These are phyloP conservation scores for Dichomitus squalens DNA, from an alignment of 1,284 basidiomycete genomes.

Conservation along the genomic window DNA sequence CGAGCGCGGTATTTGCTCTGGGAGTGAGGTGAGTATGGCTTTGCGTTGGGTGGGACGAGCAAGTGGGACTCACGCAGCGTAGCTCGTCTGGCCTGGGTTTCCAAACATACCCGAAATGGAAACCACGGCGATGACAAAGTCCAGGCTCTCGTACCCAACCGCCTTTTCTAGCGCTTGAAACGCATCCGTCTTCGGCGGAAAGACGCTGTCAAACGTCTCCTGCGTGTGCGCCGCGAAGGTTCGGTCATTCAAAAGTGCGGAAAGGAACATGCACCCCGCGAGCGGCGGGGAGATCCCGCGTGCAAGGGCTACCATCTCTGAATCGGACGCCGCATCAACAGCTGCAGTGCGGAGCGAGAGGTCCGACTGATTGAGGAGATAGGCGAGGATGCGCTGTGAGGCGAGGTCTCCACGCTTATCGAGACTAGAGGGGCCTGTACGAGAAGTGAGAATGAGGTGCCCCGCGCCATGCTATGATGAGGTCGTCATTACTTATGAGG, in stretches of 20 bases:
- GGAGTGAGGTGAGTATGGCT: neutral
- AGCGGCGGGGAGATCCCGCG: conserved; percentile 25
- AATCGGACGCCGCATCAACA: conserved; percentile 32
- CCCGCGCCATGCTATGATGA: conserved; percentile 43
- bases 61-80: conserved; percentile 35
- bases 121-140: conserved; percentile 42
- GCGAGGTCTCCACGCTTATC: conserved; percentile 25
- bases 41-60: too few species aligned
- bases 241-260: conserved; percentile 36
- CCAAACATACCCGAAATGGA: conserved; percentile 40
- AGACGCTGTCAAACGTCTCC: conserved; percentile 33
- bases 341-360: conserved; percentile 33
- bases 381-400: conserved; percentile 31
- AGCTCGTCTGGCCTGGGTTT: conserved; percentile 44
- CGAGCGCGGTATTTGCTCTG: conserved; percentile 41
- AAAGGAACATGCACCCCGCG: conserved; percentile 40
- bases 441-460: conserved; percentile 41
- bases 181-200: conserved; percentile 35
- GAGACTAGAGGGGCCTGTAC: conserved; percentile 33
- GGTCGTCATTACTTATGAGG: too few species aligned
- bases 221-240: conserved; percentile 35
- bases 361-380: conserved; percentile 33
- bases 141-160: conserved; percentile 29
- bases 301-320: conserved; percentile 26
- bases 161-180: conserved; percentile 30